Evolutionary conservation across 371 early-diverging fungal genomes (phyloP).

Genomic region (Mortierella sp.): DNA sequence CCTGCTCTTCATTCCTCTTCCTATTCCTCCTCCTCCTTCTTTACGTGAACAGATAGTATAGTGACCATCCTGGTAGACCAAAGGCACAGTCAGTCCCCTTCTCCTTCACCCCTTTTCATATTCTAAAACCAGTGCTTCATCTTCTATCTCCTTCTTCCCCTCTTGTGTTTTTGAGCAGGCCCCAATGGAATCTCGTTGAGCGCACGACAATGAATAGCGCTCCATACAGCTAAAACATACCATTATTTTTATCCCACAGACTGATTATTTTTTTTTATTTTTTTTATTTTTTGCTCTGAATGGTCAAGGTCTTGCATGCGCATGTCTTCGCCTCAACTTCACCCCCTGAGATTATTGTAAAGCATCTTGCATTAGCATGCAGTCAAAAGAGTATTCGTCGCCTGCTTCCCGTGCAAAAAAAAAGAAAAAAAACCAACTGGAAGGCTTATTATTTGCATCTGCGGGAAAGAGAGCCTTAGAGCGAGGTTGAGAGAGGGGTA

Average conservation of each 20-base stretch:
- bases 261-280: too few relatives aligned
- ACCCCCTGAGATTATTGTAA: slow-evolving; percentile 25
- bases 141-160: neutral
- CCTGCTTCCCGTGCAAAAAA: slow-evolving; percentile 2
- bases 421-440: neutral
- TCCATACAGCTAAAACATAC: neutral
- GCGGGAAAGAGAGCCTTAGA: neutral
- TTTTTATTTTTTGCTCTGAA: neutral
- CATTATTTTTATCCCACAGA: neutral
- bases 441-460: neutral
- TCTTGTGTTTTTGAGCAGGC: neutral
- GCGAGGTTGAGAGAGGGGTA: neutral
- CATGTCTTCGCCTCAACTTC: slow-evolving; percentile 1
- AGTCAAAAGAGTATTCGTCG: neutral
- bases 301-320: neutral
- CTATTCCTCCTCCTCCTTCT: neutral
- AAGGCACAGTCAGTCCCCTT: neutral
- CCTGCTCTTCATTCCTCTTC: neutral
- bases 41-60: neutral
- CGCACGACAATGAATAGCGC: neutral
- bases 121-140: neutral
- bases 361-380: slow-evolving; percentile 8
- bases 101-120: slow-evolving; percentile 5
- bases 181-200: slow-evolving; percentile 7
- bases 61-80: neutral